Conservation (phyloP, 192 early-diverging fungal species). For the Gamsiella multidivaricata region DNA sequence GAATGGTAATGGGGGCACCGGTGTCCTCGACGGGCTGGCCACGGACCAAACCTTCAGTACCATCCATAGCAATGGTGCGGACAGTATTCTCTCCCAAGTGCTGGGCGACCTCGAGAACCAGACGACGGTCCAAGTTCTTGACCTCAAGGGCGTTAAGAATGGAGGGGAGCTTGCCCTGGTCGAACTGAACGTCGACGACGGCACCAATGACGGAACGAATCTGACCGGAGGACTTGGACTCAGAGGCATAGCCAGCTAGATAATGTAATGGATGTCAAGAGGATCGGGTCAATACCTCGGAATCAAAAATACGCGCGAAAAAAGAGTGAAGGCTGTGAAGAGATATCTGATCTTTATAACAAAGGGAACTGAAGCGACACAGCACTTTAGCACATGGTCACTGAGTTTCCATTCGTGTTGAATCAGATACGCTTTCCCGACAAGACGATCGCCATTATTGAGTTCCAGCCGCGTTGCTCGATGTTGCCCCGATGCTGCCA, state of each 20-base stretch:
- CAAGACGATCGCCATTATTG: too few relatives aligned
- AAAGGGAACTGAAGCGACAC: too few relatives aligned
- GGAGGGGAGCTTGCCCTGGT: constrained; percentile 86
- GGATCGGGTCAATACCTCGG: neutral
- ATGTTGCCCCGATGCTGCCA: too few relatives aligned
- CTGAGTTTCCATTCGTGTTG: too few relatives aligned
- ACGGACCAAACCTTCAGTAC: constrained; percentile 96
- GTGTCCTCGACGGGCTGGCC: constrained; percentile 95
- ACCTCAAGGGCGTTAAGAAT: constrained; percentile 86
- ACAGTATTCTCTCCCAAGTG: constrained; percentile 99
- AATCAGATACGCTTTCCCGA: too few relatives aligned
- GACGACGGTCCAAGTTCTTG: constrained; percentile 72
- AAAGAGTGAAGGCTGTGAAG: neutral
- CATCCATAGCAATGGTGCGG: constrained; percentile 99
- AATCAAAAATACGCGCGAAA: neutral
- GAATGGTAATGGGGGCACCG: constrained; percentile 91
- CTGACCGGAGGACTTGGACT: constrained; percentile 50
- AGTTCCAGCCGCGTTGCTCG: too few relatives aligned
- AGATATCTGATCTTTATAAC: too few relatives aligned
- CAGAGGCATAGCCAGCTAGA: constrained; percentile 51
- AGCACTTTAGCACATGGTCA: too few relatives aligned
- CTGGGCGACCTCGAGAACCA: constrained; percentile 94
- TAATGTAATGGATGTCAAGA: neutral
- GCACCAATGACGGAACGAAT: constrained; percentile 88
- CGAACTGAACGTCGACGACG: constrained; percentile 98